Percentiles rank a stretch among this genome's conserved stretches.
Evolutionary conservation across 352 stramenopile species (phyloP).

Genomic region (Hyaloperonospora arabidopsidis): DNA sequence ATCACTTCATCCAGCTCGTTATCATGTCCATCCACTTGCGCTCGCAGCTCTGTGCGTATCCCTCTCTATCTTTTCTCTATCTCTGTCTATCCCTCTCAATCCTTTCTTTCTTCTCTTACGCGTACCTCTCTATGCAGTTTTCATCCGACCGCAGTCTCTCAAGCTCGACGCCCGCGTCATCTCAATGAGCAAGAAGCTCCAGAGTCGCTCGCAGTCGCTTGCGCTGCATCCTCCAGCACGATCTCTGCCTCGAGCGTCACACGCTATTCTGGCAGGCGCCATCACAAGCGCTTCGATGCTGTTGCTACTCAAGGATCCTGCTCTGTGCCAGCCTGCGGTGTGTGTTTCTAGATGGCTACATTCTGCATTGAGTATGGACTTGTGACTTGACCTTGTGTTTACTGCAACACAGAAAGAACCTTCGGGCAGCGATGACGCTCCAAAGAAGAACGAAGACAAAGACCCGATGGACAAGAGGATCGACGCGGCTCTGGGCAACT

Average conservation of each 20-base stretch:
- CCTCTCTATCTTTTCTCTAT: too few relatives aligned
- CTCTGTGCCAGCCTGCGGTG: slow-evolving; percentile 42
- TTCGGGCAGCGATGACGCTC: slow-evolving; percentile 23
- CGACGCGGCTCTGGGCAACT: slow-evolving; percentile 48
- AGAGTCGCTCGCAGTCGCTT: slow-evolving; percentile 25
- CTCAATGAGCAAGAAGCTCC: slow-evolving; percentile 26
- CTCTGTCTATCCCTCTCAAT: neutral
- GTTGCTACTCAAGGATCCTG: slow-evolving; percentile 31
- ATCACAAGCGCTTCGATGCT: slow-evolving; percentile 40
- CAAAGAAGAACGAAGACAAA: slow-evolving; percentile 38
- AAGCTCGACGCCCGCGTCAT: slow-evolving; percentile 29
- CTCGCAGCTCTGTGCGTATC: slow-evolving; percentile 39
- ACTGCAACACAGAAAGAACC: slow-evolving; percentile 25
- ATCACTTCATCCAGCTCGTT: neutral
- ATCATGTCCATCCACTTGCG: slow-evolving; percentile 43
- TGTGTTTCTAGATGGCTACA: neutral
- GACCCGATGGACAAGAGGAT: slow-evolving; percentile 59
- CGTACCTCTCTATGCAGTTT: slow-evolving; percentile 20
- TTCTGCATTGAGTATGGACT: neutral
- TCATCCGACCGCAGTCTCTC: slow-evolving; percentile 35
- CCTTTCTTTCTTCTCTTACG: neutral
- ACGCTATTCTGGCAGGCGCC: slow-evolving; percentile 37
- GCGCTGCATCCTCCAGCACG: slow-evolving; percentile 22
- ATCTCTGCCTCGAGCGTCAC: slow-evolving; percentile 17
- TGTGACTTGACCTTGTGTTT: neutral